Percentiles rank a stretch among this genome's conserved stretches.
These are phyloP conservation scores for Hirsutella rhossiliensis DNA, from an alignment of 2,329 filamentous ascomycete species.

Conservation along the genomic window DNA sequence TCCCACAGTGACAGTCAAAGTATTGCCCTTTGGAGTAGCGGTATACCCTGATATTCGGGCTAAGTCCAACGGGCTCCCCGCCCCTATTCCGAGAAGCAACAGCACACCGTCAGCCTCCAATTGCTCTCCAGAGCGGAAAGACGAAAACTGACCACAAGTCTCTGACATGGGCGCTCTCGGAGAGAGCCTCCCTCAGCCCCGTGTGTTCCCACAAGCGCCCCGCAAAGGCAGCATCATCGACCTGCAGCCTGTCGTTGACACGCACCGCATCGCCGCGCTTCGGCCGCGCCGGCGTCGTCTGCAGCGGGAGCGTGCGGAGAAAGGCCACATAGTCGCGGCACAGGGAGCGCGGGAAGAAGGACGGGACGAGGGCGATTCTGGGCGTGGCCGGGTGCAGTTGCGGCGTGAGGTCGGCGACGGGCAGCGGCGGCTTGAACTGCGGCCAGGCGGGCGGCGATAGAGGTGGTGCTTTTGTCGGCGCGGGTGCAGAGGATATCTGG, in stretches of 20 bases:
- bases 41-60: constrained; percentile 82
- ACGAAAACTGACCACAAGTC: constrained; percentile 30
- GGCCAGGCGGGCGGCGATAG: constrained; percentile 50
- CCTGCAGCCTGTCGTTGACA: constrained; percentile 82
- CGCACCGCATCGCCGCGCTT: constrained; percentile 71
- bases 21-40: constrained; percentile 78
- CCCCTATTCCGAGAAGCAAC: constrained; percentile 45
- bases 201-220: constrained; percentile 66
- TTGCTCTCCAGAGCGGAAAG: not conserved
- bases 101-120: not conserved
- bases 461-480: not conserved
- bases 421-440: constrained; percentile 54
- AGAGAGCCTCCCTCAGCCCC: constrained; percentile 53
- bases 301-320: constrained; percentile 54
- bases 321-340: constrained; percentile 69
- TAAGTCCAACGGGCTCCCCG: constrained; percentile 71
- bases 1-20: constrained; percentile 82
- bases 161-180: constrained; percentile 22
- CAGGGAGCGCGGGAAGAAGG: constrained; percentile 62
- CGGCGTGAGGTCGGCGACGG: constrained; percentile 50
- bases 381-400: constrained; percentile 34
- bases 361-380: constrained; percentile 62
- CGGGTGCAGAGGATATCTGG: constrained; percentile 5
- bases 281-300: constrained; percentile 66
- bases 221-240: constrained; percentile 66